Conservation (phyloP, 768 basidiomycete genomes). For the Coprinellus aureogranulatus region DNA sequence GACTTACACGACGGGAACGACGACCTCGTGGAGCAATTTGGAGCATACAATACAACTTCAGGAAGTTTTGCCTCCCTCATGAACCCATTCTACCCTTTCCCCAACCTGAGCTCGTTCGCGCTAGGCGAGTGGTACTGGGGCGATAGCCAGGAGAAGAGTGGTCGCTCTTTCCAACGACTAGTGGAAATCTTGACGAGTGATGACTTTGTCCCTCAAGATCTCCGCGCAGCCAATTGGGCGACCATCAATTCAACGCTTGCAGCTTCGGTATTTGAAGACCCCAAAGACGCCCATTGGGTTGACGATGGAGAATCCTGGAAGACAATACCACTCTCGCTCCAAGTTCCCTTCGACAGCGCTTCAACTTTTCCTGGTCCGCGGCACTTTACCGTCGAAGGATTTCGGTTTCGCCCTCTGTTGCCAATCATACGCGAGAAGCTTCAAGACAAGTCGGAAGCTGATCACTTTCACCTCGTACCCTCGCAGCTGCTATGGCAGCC, state of each 20-base stretch:
- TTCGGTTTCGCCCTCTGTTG: background rate
- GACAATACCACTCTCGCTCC: background rate
- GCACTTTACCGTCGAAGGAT: background rate
- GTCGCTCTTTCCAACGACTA: background rate
- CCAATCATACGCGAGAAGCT: background rate
- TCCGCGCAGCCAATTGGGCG: background rate
- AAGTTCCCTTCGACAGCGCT: background rate
- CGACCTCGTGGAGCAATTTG: too few relatives aligned
- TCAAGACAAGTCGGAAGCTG: background rate
- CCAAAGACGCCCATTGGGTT: background rate
- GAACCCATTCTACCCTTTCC: background rate
- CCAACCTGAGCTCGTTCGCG: background rate
- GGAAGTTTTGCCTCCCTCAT: too few relatives aligned
- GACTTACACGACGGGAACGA: too few relatives aligned
- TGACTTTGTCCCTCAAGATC: background rate
- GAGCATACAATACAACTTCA: too few relatives aligned
- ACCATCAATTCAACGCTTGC: background rate
- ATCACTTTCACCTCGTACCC: conserved; percentile 15
- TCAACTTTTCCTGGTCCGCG: background rate
- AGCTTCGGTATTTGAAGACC: background rate
- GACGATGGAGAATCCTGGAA: background rate
- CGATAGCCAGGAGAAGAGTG: background rate
- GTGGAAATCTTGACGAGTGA: background rate
- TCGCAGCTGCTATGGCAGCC: conserved; percentile 12
- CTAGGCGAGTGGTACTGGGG: background rate